These are phyloP conservation scores for Diphasiastrum complanatum DNA, from an alignment of 83 land plant genomes.

Conservation along the genomic window DNA sequence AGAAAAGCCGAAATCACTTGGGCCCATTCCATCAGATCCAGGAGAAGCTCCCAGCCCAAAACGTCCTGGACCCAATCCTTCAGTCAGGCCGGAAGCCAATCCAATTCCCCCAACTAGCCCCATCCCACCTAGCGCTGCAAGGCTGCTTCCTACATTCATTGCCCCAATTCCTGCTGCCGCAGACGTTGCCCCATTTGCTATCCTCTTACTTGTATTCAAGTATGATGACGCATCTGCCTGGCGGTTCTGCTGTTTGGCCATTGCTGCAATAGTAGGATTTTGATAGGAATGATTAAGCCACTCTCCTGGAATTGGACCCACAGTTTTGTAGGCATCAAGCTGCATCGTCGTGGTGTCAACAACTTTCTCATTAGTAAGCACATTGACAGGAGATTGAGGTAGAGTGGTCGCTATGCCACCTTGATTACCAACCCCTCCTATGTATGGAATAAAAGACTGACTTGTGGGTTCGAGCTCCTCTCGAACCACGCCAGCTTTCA, in stretches of 20 bases:
- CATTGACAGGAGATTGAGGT: neutral
- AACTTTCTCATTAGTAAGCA: neutral
- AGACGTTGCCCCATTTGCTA: constrained; percentile 17
- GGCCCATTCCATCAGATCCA: constrained; percentile 21
- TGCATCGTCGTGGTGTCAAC: constrained; percentile 8
- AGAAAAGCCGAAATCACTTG: constrained; percentile 18
- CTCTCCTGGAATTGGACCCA: neutral
- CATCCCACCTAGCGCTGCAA: neutral
- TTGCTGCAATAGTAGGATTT: neutral
- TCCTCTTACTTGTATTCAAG: constrained; percentile 14
- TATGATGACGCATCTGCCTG: constrained; percentile 24
- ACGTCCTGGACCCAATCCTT: too few species aligned
- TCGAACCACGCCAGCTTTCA: constrained; percentile 35
- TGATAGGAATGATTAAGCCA: neutral
- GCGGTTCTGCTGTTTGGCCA: constrained; percentile 27
- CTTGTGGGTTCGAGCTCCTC: constrained; percentile 10
- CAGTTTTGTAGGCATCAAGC: constrained; percentile 8
- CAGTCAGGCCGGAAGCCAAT: too few species aligned
- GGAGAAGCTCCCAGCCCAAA: constrained; percentile 11
- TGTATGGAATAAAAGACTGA: neutral
- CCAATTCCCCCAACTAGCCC: neutral
- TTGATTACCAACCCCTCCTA: constrained; percentile 7
- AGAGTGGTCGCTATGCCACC: neutral
- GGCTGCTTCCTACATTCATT: constrained; percentile 13
- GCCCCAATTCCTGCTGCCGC: constrained; percentile 16